phyloP scores from a whole-genome alignment of 2,329 filamentous ascomycete genomes.

The Botrytis porri region DNA sequence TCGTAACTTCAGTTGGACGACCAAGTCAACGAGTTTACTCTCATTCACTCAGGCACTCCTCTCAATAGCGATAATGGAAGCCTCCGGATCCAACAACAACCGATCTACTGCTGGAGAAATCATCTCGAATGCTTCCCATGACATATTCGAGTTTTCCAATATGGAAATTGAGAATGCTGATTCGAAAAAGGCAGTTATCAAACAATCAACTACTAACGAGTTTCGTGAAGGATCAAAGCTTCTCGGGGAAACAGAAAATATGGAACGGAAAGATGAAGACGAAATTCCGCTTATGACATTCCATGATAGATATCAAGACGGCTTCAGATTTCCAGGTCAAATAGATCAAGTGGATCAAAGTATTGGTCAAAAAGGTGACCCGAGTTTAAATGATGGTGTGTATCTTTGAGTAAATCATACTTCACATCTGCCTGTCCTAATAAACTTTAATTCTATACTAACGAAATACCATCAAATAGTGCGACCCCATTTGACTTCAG shows the following conservation, averaged over 20 bases:
- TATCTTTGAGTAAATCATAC: background rate
- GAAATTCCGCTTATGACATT: background rate
- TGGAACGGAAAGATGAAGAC: background rate
- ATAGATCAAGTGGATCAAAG: background rate
- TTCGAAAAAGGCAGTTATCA: background rate
- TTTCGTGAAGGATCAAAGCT: background rate
- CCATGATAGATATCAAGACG: background rate
- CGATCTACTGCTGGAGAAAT: background rate
- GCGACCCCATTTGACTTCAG: too few species aligned
- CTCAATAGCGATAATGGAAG: background rate
- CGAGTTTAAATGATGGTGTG: background rate
- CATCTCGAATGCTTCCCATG: background rate
- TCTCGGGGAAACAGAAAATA: background rate
- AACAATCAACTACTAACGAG: background rate
- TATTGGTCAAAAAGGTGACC: background rate
- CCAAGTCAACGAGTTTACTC: background rate
- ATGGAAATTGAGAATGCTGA: background rate
- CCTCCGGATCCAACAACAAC: background rate
- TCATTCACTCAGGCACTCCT: background rate
- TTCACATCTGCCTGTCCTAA: background rate
- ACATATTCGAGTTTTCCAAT: too few species aligned
- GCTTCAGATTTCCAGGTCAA: background rate
- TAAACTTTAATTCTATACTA: background rate
- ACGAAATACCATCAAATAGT: background rate
- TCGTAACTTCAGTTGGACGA: background rate